Percentiles rank a stretch among this genome's conserved stretches.
phyloP scores from a whole-genome alignment of 2,329 filamentous ascomycete species.

The Ascochyta fabae region DNA sequence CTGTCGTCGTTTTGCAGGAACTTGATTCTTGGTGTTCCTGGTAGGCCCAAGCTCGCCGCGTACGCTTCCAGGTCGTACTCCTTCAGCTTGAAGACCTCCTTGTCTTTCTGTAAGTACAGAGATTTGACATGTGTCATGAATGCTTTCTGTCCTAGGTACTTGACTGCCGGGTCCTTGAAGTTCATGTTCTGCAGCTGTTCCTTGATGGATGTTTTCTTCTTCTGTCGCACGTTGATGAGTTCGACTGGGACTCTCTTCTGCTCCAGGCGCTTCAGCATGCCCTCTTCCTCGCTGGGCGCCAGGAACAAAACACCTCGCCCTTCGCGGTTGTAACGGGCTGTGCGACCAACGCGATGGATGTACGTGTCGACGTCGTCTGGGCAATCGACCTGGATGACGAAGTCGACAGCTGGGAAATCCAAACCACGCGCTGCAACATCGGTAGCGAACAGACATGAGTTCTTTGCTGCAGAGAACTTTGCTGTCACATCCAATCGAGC shows the following conservation, averaged over 20 bases:
- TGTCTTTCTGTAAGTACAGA: slow-evolving; percentile 86
- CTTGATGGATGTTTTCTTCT: slow-evolving; percentile 86
- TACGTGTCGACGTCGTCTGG: slow-evolving; percentile 98
- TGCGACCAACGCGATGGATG: slow-evolving; percentile 93
- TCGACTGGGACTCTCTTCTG: slow-evolving; percentile 90
- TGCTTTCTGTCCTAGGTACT: slow-evolving; percentile 94
- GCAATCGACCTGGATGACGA: slow-evolving; percentile 98
- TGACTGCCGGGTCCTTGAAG: slow-evolving; percentile 91
- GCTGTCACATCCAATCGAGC: slow-evolving; percentile 86
- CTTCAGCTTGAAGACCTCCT: slow-evolving; percentile 85
- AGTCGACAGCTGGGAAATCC: slow-evolving; percentile 96
- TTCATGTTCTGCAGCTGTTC: slow-evolving; percentile 91
- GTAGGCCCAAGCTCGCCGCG: slow-evolving; percentile 83
- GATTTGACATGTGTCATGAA: slow-evolving; percentile 91
- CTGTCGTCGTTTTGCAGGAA: slow-evolving; percentile 89
- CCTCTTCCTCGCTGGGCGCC: slow-evolving; percentile 87
- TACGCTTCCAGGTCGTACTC: slow-evolving; percentile 85
- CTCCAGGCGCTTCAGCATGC: slow-evolving; percentile 85
- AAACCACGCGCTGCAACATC: slow-evolving; percentile 93
- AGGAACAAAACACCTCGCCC: slow-evolving; percentile 90
- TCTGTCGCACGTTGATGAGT: slow-evolving; percentile 82
- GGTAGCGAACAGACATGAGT: slow-evolving; percentile 90
- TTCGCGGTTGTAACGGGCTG: slow-evolving; percentile 88
- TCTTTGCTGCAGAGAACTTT: slow-evolving; percentile 79
- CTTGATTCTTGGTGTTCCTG: slow-evolving; percentile 90